Evolutionary conservation across 805 yeast genomes (phyloP).

Genomic region (Saccharomycopsis babjevae): DNA sequence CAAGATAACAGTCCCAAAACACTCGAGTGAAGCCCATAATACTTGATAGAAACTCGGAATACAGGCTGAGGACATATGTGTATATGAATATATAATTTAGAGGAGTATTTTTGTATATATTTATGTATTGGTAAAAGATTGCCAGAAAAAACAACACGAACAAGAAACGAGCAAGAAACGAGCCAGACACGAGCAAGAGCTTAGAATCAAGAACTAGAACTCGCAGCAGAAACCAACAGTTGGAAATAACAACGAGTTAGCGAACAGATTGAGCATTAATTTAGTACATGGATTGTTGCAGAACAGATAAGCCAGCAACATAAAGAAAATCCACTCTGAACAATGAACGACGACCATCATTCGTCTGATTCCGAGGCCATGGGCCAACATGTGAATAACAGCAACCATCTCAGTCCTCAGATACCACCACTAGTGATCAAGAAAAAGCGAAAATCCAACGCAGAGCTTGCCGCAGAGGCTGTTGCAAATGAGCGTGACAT

Average conservation of each 20-base stretch:
- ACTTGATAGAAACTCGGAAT: too few species aligned
- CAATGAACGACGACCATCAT: neutral
- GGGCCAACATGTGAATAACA: neutral
- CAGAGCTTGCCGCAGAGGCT: slow-evolving; percentile 59
- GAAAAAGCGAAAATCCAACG: slow-evolving; percentile 31
- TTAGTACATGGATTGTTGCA: neutral
- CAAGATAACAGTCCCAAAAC: too few species aligned
- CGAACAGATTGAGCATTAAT: neutral
- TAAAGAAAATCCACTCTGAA: neutral
- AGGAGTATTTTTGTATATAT: too few species aligned
- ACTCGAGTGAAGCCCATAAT: too few species aligned
- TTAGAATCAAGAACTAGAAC: too few species aligned
- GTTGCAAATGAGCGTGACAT: slow-evolving; percentile 65
- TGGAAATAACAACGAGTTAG: neutral
- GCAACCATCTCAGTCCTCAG: neutral
- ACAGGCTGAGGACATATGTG: too few species aligned
- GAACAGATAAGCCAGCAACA: neutral
- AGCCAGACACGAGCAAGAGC: too few species aligned
- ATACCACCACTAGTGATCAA: neutral
- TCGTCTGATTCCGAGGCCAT: neutral
- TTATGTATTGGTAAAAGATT: too few species aligned
- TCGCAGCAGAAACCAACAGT: neutral
- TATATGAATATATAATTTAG: too few species aligned
- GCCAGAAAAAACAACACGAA: too few species aligned
- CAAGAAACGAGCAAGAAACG: too few species aligned